Conservation (phyloP, 2,329 filamentous ascomycete species). For the Cryphonectria nitschkei region DNA sequence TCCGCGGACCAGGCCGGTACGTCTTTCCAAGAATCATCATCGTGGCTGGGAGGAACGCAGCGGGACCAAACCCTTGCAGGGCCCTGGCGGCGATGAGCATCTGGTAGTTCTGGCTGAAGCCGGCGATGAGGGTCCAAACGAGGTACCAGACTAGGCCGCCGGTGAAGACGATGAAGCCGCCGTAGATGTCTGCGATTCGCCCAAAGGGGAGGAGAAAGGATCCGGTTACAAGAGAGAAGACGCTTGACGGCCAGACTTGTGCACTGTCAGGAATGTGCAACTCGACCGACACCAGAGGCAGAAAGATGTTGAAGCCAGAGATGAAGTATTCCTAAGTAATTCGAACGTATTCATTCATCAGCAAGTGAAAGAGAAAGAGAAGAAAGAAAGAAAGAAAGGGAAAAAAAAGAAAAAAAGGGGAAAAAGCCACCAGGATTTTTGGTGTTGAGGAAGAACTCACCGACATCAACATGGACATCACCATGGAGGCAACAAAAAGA, state of each 20-base stretch:
- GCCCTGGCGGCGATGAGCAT: slow-evolving; percentile 78
- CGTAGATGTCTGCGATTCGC: slow-evolving; percentile 64
- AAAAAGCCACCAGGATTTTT: neutral
- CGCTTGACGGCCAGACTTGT: slow-evolving; percentile 66
- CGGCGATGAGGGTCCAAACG: slow-evolving; percentile 70
- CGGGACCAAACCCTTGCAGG: slow-evolving; percentile 73
- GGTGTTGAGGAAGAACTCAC: slow-evolving; percentile 37
- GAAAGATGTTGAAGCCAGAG: slow-evolving; percentile 74
- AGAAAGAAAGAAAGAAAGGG: too few species aligned
- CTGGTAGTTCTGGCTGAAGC: slow-evolving; percentile 67
- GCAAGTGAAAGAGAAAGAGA: too few species aligned
- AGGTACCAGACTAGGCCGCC: slow-evolving; percentile 66
- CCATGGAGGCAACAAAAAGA: slow-evolving; percentile 62
- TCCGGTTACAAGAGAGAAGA: slow-evolving; percentile 60
- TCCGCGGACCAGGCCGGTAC: slow-evolving; percentile 71
- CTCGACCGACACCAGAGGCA: slow-evolving; percentile 65
- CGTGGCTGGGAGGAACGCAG: slow-evolving; percentile 71
- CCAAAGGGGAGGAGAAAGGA: slow-evolving; percentile 67
- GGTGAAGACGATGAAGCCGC: slow-evolving; percentile 64
- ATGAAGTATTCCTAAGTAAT: slow-evolving; percentile 69
- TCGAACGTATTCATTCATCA: neutral
- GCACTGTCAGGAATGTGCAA: slow-evolving; percentile 65
- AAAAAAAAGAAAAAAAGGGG: too few species aligned
- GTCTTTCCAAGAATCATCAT: slow-evolving; percentile 70
- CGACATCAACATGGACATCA: slow-evolving; percentile 61